Base-by-base conservation (phyloP, 129 eudicot species). In the Flaveria sonorensis region DNA sequence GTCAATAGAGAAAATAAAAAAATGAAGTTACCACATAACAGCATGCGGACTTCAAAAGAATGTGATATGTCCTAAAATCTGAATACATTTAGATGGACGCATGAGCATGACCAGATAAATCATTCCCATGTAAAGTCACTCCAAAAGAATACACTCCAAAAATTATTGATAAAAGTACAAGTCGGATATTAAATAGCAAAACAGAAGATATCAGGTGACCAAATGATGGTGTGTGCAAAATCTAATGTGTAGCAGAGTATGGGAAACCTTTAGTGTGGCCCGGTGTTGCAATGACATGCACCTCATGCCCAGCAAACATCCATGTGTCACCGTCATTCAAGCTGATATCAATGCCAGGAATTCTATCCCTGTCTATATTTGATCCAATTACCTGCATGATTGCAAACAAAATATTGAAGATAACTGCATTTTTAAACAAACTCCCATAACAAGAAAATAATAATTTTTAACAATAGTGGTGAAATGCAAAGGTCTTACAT, bases 281-380 rank as follows among this genome's bases (percentile, higher is more conserved):
- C 21, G 98, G 95, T 74, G 96, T 93, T 73, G 82, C 96, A 83
- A 93, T 86, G 56, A 93, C 88, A 73, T 77, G 85, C 85, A 93
- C 98, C 86, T 93, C 95, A 71, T 93, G 98, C 71, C 98, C 91
- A 66, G 95, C 98, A 81, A 93, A 93, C 95, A 85, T 90, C 96
- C 96, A 93, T 42, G 80, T 87, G 79, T 93, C 98, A 65, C 98
- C 98, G 63, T 93, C 96, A 70, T 87, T 87, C 75, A 93, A 80
- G 70, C 83, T 86, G 42, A 93, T 88, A 82, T 93, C 98, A 78
- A 93, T 93, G 50, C 96, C 96, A 70, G 98, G 98, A 83, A 93
- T 93, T 85, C 96, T 88, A 30, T 90, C 96, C 75, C 68, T 79
- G 84, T 93, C 98, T 75, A 74, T 40, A 57, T 70, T 86, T 21